Conservation (phyloP, 1,139 yeast genomes). For the Yamadazyma atmosphaerica region DNA sequence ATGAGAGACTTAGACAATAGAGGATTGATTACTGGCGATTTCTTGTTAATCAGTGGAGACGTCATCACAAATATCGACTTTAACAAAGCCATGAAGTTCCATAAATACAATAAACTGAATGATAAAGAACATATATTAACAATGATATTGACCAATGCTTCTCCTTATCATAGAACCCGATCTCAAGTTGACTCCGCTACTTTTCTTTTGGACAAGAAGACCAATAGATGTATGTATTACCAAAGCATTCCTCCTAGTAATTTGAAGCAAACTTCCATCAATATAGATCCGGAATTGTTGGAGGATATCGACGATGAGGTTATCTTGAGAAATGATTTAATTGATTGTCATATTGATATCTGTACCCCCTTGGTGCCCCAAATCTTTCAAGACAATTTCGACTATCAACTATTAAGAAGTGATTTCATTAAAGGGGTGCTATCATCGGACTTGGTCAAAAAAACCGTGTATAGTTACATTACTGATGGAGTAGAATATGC, state of each 20-base stretch:
- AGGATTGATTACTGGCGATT: conserved; percentile 87
- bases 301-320: conserved; percentile 74
- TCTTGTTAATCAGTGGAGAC: conserved; percentile 87
- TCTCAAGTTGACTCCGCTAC: conserved; percentile 80
- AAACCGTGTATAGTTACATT: conserved; percentile 86
- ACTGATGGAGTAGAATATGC: conserved; percentile 74
- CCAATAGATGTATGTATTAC: conserved; percentile 78
- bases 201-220: conserved; percentile 72
- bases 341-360: conserved; percentile 94
- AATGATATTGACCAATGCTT: conserved; percentile 86
- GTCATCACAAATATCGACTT: conserved; percentile 90
- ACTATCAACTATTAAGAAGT: conserved; percentile 79
- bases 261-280: conserved; percentile 53
- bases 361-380: conserved; percentile 96
- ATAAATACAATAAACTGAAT: conserved; percentile 62
- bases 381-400: conserved; percentile 93
- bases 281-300: conserved; percentile 81
- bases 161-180: conserved; percentile 83
- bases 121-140: conserved; percentile 93
- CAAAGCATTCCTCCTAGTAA: conserved; percentile 71
- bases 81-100: conserved; percentile 68
- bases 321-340: conserved; percentile 81
- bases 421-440: conserved; percentile 92
- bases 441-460: conserved; percentile 85
- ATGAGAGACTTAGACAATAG: conserved; percentile 93